A percentile compares a stretch with the other conserved stretches of the same genome.
These are phyloP conservation scores for Trichoderma pleuroti DNA, from an alignment of 2,329 filamentous ascomycete genomes.

Conservation along the genomic window DNA sequence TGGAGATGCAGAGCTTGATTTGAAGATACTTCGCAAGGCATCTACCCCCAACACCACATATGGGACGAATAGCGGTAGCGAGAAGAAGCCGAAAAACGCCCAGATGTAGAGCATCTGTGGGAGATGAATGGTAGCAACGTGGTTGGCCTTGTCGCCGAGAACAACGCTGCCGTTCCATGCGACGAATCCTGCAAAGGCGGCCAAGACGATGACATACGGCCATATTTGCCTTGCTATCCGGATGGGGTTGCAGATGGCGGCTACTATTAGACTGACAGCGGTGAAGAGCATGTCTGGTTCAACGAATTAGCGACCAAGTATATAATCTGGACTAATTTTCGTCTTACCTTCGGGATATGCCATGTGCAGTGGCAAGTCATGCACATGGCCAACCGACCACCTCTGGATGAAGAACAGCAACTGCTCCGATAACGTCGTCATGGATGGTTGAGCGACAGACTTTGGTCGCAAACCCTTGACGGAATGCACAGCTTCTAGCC, in stretches of 20 bases:
- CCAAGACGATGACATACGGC: conserved; percentile 61
- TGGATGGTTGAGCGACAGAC: conserved; percentile 29
- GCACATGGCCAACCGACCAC: conserved; percentile 50
- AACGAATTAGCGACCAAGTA: conserved; percentile 20
- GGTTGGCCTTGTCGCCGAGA: conserved; percentile 93
- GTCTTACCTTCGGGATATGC: conserved; percentile 50
- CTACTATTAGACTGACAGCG: conserved; percentile 61
- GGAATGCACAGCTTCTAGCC: conserved; percentile 51
- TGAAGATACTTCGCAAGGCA: not conserved
- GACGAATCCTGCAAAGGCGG: conserved; percentile 70
- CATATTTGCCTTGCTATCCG: conserved; percentile 48
- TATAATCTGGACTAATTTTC: not conserved
- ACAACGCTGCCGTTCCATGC: conserved; percentile 88
- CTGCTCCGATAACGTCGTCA: conserved; percentile 33
- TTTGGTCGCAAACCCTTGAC: conserved; percentile 43
- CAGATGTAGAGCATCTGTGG: conserved; percentile 95
- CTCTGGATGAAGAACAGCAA: conserved; percentile 39
- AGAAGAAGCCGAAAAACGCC: conserved; percentile 88
- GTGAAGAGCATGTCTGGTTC: conserved; percentile 51
- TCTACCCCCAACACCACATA: conserved; percentile 37
- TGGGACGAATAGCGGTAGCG: conserved; percentile 68
- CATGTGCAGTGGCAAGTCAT: conserved; percentile 49
- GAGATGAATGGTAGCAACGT: conserved; percentile 82
- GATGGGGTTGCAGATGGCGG: conserved; percentile 48
- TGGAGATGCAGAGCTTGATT: not conserved